A percentile compares a stretch with the other conserved stretches of the same genome.
Conservation (phyloP, 2,329 filamentous ascomycete genomes). For the Paraphaeosphaeria minitans region DNA sequence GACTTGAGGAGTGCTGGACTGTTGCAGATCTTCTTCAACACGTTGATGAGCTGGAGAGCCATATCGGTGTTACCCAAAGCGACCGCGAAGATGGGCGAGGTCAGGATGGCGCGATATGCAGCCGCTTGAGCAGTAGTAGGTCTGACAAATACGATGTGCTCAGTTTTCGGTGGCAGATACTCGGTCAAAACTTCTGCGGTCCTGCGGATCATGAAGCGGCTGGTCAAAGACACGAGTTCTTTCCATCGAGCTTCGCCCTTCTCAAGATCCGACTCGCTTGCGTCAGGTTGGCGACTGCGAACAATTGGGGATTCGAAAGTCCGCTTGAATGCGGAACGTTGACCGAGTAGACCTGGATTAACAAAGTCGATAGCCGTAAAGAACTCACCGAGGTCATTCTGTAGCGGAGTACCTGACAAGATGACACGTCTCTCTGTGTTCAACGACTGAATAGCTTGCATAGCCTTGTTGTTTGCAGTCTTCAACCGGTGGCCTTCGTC, state of each 20-base stretch:
- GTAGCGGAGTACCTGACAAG: conserved; percentile 69
- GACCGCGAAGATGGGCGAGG: conserved; percentile 66
- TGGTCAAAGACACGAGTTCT: conserved; percentile 65
- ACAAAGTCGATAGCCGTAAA: conserved; percentile 72
- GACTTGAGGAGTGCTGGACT: conserved; percentile 66
- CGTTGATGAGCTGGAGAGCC: conserved; percentile 70
- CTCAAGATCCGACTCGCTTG: conserved; percentile 65
- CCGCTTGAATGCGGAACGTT: conserved; percentile 65
- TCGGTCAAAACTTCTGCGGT: conserved; percentile 70
- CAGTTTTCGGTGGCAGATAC: conserved; percentile 69
- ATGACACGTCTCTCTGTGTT: conserved; percentile 67
- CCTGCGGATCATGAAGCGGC: conserved; percentile 68
- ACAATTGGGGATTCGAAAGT: conserved; percentile 70
- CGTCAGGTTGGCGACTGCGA: conserved; percentile 67
- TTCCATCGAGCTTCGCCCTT: conserved; percentile 66
- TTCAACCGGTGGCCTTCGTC: conserved; percentile 72
- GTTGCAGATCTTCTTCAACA: conserved; percentile 77
- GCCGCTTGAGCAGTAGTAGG: conserved; percentile 65
- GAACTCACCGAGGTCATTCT: conserved; percentile 71
- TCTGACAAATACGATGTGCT: conserved; percentile 69
- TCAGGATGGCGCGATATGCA: conserved; percentile 67
- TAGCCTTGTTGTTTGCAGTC: conserved; percentile 71
- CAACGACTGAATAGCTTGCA: conserved; percentile 67
- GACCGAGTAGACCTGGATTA: conserved; percentile 68
- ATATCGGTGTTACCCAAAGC: conserved; percentile 66